phyloP scores from a whole-genome alignment of 768 basidiomycete species.

The Suillus tomentosus region DNA sequence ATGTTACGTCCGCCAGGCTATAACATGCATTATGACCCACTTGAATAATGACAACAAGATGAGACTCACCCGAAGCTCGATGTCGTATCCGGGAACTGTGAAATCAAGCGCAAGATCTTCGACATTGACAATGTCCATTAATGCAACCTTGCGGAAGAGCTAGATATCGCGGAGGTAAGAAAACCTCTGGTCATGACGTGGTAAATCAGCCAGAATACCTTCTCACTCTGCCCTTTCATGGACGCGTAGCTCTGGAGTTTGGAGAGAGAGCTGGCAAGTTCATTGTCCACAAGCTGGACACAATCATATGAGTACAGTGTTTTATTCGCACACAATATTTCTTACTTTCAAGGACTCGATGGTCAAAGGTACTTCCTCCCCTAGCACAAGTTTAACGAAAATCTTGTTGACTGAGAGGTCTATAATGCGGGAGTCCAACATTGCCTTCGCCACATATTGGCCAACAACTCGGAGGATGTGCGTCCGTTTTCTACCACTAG shows the following conservation, averaged over 20 bases:
- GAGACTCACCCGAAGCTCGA: slow-evolving; percentile 79
- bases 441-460: slow-evolving; percentile 95
- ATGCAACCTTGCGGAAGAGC: slow-evolving; percentile 57
- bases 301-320: slow-evolving; percentile 13
- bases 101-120: slow-evolving; percentile 95
- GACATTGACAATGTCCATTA: slow-evolving; percentile 65
- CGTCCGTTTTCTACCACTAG: slow-evolving; percentile 65
- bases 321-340: slow-evolving; percentile 10
- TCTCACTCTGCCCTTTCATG: slow-evolving; percentile 50
- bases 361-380: slow-evolving; percentile 81
- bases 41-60: neutral
- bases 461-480: slow-evolving; percentile 90
- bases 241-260: slow-evolving; percentile 74
- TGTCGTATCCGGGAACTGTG: slow-evolving; percentile 93
- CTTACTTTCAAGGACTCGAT: slow-evolving; percentile 80
- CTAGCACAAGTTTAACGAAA: slow-evolving; percentile 90
- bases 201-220: slow-evolving; percentile 42
- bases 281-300: slow-evolving; percentile 75
- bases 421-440: slow-evolving; percentile 96
- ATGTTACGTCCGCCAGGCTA: slow-evolving; percentile 81
- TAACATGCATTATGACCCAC: slow-evolving; percentile 4
- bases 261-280: slow-evolving; percentile 81
- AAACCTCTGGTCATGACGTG: neutral
- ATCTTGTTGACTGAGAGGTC: slow-evolving; percentile 93
- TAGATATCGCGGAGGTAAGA: slow-evolving; percentile 23